A percentile compares a stretch with the other conserved stretches of the same genome.
Evolutionary conservation across 129 eudicot genomes (phyloP).

Genomic region (Flaveria brownii): DNA sequence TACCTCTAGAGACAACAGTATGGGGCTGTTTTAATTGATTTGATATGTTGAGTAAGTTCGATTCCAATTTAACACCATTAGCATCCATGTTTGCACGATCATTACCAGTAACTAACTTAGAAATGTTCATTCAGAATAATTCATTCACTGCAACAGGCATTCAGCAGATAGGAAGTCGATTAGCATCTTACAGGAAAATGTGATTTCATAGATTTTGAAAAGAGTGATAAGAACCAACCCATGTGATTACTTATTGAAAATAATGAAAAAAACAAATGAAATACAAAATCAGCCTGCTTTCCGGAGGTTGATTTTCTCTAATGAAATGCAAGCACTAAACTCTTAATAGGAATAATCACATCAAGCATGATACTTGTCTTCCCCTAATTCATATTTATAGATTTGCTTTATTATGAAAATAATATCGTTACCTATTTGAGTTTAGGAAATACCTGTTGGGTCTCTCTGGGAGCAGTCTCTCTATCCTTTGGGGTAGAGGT

Average conservation of each 20-base stretch:
- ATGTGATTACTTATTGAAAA: not conserved
- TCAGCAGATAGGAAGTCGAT: conserved; percentile 5
- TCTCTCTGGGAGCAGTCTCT: too few species aligned
- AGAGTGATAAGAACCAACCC: not conserved
- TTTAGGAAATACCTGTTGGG: too few species aligned
- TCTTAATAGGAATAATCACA: not conserved
- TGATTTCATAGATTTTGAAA: not conserved
- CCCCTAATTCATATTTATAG: not conserved
- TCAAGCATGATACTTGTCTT: not conserved
- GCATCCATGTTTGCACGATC: conserved; percentile 41
- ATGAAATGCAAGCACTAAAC: not conserved
- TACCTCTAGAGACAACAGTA: conserved; percentile 4
- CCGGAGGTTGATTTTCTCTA: not conserved
- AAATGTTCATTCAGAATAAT: conserved; percentile 27
- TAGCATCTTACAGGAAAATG: conserved; percentile 7
- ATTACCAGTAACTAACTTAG: conserved; percentile 24
- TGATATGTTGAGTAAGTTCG: conserved; percentile 16
- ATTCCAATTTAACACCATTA: conserved; percentile 42
- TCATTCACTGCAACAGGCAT: conserved; percentile 29
- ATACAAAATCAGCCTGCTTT: conserved; percentile 6
- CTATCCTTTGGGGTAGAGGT: too few species aligned
- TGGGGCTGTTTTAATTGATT: conserved; percentile 30
- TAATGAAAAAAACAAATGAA: not conserved
- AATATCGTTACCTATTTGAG: too few species aligned
- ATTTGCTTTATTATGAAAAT: not conserved